These are phyloP conservation scores for Annona cherimola DNA, from an alignment of 164 flowering plant species.

Conservation along the genomic window DNA sequence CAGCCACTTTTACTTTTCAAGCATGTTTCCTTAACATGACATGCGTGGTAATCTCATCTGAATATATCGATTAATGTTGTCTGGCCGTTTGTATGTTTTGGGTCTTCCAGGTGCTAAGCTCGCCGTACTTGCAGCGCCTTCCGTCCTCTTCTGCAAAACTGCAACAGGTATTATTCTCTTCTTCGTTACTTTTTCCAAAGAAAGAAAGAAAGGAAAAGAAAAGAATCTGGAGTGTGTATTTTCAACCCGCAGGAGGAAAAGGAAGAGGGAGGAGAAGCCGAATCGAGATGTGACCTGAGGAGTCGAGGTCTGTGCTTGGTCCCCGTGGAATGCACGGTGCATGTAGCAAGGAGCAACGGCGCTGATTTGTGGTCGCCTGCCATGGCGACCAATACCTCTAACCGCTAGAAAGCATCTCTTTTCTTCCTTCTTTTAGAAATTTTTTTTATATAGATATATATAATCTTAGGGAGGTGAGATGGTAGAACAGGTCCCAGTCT, in stretches of 20 bases:
- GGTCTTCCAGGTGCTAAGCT: conserved; percentile 38
- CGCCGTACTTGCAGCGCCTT: conserved; percentile 51
- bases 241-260: no score
- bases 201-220: background rate
- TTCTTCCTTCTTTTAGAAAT: background rate
- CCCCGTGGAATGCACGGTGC: conserved; percentile 47
- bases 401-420: conserved; percentile 5
- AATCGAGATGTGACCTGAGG: conserved; percentile 38
- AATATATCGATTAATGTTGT: background rate
- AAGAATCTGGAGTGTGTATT: background rate
- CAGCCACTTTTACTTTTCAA: no score
- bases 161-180: background rate
- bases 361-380: conserved; percentile 83
- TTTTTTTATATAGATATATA: background rate
- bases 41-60: background rate
- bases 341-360: conserved; percentile 58
- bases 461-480: no score
- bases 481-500: no score
- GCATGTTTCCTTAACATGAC: no score
- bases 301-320: conserved; percentile 75
- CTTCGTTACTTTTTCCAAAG: background rate
- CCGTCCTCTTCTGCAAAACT: conserved; percentile 22
- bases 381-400: conserved; percentile 23
- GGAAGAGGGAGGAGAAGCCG: conserved; percentile 19
- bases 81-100: background rate